These are phyloP conservation scores for Trichoderma harzianum DNA, from an alignment of 2,329 filamentous ascomycete species.

Conservation along the genomic window DNA sequence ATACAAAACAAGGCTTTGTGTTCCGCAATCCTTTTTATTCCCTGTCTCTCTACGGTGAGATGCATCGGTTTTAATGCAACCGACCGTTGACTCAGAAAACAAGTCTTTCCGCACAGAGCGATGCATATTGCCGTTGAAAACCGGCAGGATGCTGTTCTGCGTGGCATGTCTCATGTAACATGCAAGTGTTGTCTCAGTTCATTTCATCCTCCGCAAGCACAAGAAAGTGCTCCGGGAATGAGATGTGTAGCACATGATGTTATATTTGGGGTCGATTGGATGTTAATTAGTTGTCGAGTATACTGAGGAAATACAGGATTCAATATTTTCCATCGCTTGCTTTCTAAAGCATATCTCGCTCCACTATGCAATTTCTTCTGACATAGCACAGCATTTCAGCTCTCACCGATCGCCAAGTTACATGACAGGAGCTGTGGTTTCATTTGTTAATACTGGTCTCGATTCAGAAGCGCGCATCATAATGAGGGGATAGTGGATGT, in stretches of 20 bases:
- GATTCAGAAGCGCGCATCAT: background rate
- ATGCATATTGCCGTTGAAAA: background rate
- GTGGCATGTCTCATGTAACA: background rate
- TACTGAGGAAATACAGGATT: background rate
- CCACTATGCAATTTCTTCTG: background rate
- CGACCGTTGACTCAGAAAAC: background rate
- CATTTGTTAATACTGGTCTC: background rate
- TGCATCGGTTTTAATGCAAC: background rate
- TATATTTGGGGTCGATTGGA: background rate
- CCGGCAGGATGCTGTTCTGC: background rate
- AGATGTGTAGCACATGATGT: background rate
- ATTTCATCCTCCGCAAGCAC: background rate
- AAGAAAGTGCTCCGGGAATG: background rate
- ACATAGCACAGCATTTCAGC: background rate
- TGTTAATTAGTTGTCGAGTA: background rate
- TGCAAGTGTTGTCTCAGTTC: background rate
- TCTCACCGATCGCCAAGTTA: background rate
- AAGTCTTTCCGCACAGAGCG: background rate
- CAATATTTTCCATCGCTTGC: background rate
- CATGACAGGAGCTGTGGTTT: background rate
- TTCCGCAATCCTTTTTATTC: too few species aligned
- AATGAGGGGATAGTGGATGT: background rate
- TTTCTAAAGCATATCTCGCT: background rate
- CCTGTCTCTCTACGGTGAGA: background rate
- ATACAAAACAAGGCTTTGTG: background rate